Evolutionary conservation across 2,329 filamentous ascomycete genomes (phyloP).

Genomic region (Cercospora brassicicola): DNA sequence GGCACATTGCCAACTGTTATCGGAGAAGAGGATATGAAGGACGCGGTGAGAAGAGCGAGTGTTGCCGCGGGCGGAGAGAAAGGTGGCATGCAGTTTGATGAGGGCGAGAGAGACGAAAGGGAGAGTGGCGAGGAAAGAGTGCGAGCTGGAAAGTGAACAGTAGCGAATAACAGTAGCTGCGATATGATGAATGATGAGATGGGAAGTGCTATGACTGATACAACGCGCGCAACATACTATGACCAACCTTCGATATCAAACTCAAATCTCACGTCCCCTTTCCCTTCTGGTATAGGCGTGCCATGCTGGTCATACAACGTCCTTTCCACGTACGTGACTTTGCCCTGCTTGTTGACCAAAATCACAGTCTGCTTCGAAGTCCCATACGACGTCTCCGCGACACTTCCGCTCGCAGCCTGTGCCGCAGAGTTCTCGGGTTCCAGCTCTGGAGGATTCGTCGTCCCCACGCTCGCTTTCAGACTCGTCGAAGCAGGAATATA

Average conservation of each 20-base stretch:
- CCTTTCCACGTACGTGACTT: conserved; percentile 62
- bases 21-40: conserved; percentile 39
- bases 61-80: conserved; percentile 13
- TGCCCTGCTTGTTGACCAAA: conserved; percentile 56
- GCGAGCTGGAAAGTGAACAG: background rate
- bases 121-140: background rate
- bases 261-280: conserved; percentile 51
- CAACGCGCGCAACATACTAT: background rate
- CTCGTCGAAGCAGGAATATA: conserved; percentile 30
- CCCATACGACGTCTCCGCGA: conserved; percentile 54
- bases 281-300: conserved; percentile 46
- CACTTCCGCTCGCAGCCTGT: background rate
- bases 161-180: background rate
- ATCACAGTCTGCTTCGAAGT: conserved; percentile 66
- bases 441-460: conserved; percentile 24
- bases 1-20: conserved; percentile 51
- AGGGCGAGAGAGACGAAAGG: conserved; percentile 2
- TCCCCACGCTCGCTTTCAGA: conserved; percentile 8
- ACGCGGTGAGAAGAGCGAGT: conserved; percentile 27
- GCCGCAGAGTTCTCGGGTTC: conserved; percentile 18
- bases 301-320: conserved; percentile 59
- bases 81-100: background rate
- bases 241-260: conserved; percentile 51
- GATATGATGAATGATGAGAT: background rate
- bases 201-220: background rate